Base-by-base conservation (phyloP, 2,329 filamentous ascomycete genomes). In the Dactylellina cionopaga region DNA sequence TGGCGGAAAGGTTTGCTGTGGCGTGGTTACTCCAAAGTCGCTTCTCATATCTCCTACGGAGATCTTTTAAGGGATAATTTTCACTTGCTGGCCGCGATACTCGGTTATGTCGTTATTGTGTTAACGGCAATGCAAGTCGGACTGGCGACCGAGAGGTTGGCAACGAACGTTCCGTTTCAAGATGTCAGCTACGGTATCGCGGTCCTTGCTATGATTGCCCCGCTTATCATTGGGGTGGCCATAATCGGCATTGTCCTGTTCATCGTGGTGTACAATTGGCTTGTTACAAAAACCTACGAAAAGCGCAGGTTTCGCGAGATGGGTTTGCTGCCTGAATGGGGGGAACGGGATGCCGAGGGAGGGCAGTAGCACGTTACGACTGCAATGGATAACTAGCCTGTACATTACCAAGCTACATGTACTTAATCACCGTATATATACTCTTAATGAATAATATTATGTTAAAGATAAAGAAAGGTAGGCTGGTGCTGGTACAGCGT, bases 81-180 rank as follows among this genome's bases (percentile, higher is more conserved):
- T 19, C 77, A 78, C 15, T 81, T 77, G 80, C 72, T 85, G 1
- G 77, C 81, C 0, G 77, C 79, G 6, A 75, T 80, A 1, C 80
- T 81, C 2, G 81, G 81, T 1, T 85, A 82, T 73, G 75, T 84
- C 17, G 80, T 80, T 37, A 74, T 85, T 13, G 78, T 84, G 15
- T 78, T 86, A 29, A 81, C 81, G 1, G 83, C 83, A 0, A 83
- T 85, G 82, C 84, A 85, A 76, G 82, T 84, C 10, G 83, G 82
- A 0, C 76, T 84, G 9, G 79, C 80, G 1, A 83, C 80, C 0
- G 71, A 79, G 1, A 44, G 46, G 22, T 78, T 84, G 7, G 0
- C 54, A 17, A 33, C 24, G 2, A 71, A 71, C 25, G 17, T 13
- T 3, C 29, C 29, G 39, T 78, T 79, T 49, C 71, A 78, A 51